Conservation (phyloP, 768 basidiomycete genomes). For the Tulasnella sp. region DNA sequence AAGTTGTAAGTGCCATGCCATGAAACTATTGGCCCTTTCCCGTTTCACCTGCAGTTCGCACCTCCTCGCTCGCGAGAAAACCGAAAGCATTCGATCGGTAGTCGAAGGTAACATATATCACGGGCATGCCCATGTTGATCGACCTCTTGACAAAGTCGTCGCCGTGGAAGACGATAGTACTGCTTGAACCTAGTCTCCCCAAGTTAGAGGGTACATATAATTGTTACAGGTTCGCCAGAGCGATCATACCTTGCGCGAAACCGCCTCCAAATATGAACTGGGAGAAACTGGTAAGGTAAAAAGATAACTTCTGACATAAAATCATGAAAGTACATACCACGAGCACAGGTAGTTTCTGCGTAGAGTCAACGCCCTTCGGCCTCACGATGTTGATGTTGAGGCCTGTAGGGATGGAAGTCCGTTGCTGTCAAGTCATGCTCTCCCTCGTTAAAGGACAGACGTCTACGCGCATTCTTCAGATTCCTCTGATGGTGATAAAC, state of each 20-base stretch:
- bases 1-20: background rate
- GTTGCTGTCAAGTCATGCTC: too few relatives aligned
- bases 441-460: too few relatives aligned
- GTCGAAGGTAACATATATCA: conserved; percentile 14
- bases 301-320: background rate
- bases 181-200: too few relatives aligned
- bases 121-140: background rate
- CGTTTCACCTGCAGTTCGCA: background rate
- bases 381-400: background rate
- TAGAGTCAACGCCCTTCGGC: background rate
- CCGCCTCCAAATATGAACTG: background rate
- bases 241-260: background rate
- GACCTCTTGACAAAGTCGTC: background rate
- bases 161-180: background rate
- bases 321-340: background rate
- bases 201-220: too few relatives aligned
- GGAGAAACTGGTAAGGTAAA: background rate
- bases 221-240: too few relatives aligned
- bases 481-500: too few relatives aligned
- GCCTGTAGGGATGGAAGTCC: background rate
- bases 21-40: background rate
- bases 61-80: conserved; percentile 5
- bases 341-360: background rate
- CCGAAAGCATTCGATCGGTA: conserved; percentile 11
- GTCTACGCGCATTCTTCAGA: background rate